phyloP scores from a whole-genome alignment of 2,329 filamentous ascomycete genomes.

The Trichoderma koningii region DNA sequence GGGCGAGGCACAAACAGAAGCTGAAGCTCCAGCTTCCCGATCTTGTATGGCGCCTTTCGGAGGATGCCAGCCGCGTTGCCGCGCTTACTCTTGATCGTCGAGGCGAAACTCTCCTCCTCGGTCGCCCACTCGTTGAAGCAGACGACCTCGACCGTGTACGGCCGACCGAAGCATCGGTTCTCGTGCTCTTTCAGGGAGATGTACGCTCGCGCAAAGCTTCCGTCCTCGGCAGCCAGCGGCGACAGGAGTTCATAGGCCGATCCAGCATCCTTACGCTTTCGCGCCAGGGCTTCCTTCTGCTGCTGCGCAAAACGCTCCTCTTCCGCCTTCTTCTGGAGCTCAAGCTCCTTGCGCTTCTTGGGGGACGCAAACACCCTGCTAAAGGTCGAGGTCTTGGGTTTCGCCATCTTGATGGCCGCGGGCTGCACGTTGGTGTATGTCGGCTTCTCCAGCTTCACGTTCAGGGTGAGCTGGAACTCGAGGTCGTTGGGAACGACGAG shows the following conservation, averaged over 20 bases:
- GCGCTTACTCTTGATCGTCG: conserved; percentile 93
- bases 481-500: conserved; percentile 95
- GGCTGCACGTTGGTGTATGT: conserved; percentile 60
- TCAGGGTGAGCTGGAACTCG: conserved; percentile 97
- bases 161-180: conserved; percentile 80
- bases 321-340: conserved; percentile 80
- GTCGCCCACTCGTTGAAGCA: conserved; percentile 99
- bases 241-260: conserved; percentile 86
- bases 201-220: conserved; percentile 92
- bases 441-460: conserved; percentile 88
- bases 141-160: conserved; percentile 82
- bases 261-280: conserved; percentile 63
- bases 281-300: conserved; percentile 64
- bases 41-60: conserved; percentile 89
- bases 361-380: conserved; percentile 91
- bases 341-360: conserved; percentile 94
- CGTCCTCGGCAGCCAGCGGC: conserved; percentile 83
- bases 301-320: conserved; percentile 70
- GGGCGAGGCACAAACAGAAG: conserved; percentile 93
- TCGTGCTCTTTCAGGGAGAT: conserved; percentile 94
- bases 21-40: conserved; percentile 92
- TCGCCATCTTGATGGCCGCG: conserved; percentile 61
- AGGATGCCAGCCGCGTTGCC: conserved; percentile 64
- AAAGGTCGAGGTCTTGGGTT: conserved; percentile 83
- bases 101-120: conserved; percentile 75